A percentile compares a stretch with the other conserved stretches of the same genome.
phyloP scores from a whole-genome alignment of 257 asterid genomes.

The Petrea volubilis region DNA sequence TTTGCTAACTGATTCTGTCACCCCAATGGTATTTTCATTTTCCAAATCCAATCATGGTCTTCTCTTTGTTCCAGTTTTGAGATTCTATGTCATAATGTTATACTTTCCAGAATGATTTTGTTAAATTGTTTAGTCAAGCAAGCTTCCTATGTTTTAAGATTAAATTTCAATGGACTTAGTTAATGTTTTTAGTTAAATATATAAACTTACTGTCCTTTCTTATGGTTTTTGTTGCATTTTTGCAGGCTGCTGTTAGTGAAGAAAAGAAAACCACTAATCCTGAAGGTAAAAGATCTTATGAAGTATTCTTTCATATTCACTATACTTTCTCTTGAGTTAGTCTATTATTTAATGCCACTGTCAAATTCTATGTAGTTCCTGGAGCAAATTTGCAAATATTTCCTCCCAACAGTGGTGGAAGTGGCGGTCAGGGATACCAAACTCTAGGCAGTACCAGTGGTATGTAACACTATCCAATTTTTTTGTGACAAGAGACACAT shows the following conservation, averaged over 20 bases:
- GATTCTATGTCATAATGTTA: background rate
- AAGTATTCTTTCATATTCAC: background rate
- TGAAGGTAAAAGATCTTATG: slow-evolving; percentile 46
- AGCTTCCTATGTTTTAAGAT: slow-evolving; percentile 3
- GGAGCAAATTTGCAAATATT: slow-evolving; percentile 82
- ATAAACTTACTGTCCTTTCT: slow-evolving; percentile 12
- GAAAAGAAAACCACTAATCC: slow-evolving; percentile 47
- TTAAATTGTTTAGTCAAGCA: background rate
- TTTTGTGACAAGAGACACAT: background rate
- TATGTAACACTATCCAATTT: slow-evolving; percentile 28
- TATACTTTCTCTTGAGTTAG: background rate
- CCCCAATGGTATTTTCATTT: background rate
- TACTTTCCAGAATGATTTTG: background rate
- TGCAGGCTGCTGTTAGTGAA: slow-evolving; percentile 83
- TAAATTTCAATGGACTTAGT: background rate
- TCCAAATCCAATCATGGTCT: background rate
- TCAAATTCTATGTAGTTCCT: slow-evolving; percentile 47
- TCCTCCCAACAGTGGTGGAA: slow-evolving; percentile 67
- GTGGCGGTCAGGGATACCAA: slow-evolving; percentile 69
- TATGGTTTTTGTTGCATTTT: slow-evolving; percentile 16
- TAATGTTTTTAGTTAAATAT: background rate
- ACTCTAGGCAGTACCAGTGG: slow-evolving; percentile 56
- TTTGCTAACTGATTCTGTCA: background rate
- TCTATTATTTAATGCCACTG: slow-evolving; percentile 2
- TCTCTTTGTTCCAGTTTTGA: background rate